Conservation (phyloP, 2,329 filamentous ascomycete genomes). For the Leptographium galeiforme region DNA sequence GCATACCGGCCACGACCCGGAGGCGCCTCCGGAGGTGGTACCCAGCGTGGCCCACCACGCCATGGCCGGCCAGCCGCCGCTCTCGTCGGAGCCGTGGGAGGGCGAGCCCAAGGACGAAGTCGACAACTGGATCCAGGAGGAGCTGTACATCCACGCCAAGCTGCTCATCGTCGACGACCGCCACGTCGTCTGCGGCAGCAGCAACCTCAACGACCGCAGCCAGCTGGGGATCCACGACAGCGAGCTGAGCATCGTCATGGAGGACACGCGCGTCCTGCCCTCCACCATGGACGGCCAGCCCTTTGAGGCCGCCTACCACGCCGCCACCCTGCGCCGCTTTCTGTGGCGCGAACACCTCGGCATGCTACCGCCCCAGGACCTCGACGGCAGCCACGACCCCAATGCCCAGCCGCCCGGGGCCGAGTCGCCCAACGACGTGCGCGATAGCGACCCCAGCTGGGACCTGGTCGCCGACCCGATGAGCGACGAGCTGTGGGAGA, state of each 20-base stretch:
- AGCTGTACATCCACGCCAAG: slow-evolving; percentile 91
- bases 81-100: slow-evolving; percentile 62
- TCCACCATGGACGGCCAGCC: slow-evolving; percentile 68
- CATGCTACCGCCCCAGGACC: slow-evolving; percentile 59
- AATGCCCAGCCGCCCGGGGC: slow-evolving; percentile 65
- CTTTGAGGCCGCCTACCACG: slow-evolving; percentile 62
- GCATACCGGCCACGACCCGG: slow-evolving; percentile 15
- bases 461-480: slow-evolving; percentile 60
- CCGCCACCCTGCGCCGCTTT: slow-evolving; percentile 66
- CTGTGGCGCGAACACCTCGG: slow-evolving; percentile 89
- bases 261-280: slow-evolving; percentile 59
- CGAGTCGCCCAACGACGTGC: slow-evolving; percentile 50
- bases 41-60: slow-evolving; percentile 61
- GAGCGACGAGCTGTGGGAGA: slow-evolving; percentile 49
- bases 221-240: slow-evolving; percentile 84
- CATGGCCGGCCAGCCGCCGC: slow-evolving; percentile 54
- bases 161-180: slow-evolving; percentile 80
- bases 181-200: slow-evolving; percentile 71
- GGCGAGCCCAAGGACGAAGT: slow-evolving; percentile 64
- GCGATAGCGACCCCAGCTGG: slow-evolving; percentile 46
- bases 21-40: slow-evolving; percentile 21
- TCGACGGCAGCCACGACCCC: slow-evolving; percentile 51
- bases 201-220: slow-evolving; percentile 83
- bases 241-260: slow-evolving; percentile 80
- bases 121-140: slow-evolving; percentile 84